Base-by-base conservation (phyloP, 192 early-diverging fungal species). In the Backusella sp. region DNA sequence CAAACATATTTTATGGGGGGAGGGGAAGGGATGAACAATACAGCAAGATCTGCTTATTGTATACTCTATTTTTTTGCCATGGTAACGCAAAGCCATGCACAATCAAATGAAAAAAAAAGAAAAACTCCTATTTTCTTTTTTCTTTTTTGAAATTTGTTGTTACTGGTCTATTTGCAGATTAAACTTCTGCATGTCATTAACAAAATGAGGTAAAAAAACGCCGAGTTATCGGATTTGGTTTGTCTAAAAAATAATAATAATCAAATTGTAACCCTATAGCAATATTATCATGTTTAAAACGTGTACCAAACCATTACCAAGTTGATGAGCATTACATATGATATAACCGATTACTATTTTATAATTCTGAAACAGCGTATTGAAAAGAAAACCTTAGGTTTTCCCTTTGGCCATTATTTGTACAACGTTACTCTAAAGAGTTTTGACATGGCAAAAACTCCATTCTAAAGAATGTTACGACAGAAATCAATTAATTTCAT, bases 401-500 rank as follows among this genome's bases (percentile, higher is more conserved):
- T 0, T 9, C 21, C 17, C 21, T 12, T 26, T 59, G 21, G 0
- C 21, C 11, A 11, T 59, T 23, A 3, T 11, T 9, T 3, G 53
- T 59, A 59, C 53, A 59, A 23, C 53, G 53, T 23, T 59, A 59
- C 53, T 59, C 53, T 9, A 59, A 59, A 59, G 21, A 26, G n/a
- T 59, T 59, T 59, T 59, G 53, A 59, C 53, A 19, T 59, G 11
- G 23, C 1, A 59, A 23, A 59, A 23, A 9, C 52, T 53, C 52
- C 52, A 19, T 21, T 53, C n/a, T 21, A 53, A 53, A 8, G 52
- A 53, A 53, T 21, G 21, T 53, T 53, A 8, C n/a, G 6, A 53
- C 21, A 53, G 52, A 53, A 59, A 23, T 59, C 53, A 59, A 59
- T 59, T 59, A 59, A 59, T 59, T 59, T 59, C 23, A 23, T 59